A percentile compares a stretch with the other conserved stretches of the same genome.
Conservation (phyloP, 768 basidiomycete genomes). For the Holtermanniella nyarrowii region DNA sequence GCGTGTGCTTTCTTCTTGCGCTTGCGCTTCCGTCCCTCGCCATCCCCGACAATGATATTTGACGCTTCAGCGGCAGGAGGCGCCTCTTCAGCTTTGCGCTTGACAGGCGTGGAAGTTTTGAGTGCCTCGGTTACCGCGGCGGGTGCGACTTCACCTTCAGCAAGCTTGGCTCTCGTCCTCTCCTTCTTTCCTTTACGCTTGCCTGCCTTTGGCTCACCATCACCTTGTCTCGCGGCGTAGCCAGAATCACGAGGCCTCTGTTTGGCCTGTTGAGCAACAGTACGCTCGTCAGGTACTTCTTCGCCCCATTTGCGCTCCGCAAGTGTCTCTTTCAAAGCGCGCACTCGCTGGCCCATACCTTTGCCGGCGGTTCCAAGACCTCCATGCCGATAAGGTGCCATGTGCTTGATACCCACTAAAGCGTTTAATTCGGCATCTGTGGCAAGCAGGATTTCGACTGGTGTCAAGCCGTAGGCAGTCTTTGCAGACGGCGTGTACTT, state of each 20-base stretch:
- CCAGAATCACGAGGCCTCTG: neutral
- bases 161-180: neutral
- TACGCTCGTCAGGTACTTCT: slow-evolving; percentile 8
- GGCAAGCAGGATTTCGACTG: slow-evolving; percentile 80
- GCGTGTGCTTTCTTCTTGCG: neutral
- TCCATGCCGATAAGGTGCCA: slow-evolving; percentile 75
- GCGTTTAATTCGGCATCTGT: slow-evolving; percentile 88
- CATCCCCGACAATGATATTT: neutral
- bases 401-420: slow-evolving; percentile 76
- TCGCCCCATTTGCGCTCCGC: slow-evolving; percentile 42
- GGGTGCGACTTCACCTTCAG: neutral
- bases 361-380: slow-evolving; percentile 32
- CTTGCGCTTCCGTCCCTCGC: neutral
- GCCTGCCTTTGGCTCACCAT: neutral
- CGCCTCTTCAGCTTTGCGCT: neutral
- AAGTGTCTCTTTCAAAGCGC: slow-evolving; percentile 61
- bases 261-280: neutral
- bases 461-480: slow-evolving; percentile 58
- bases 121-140: too few species aligned
- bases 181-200: neutral
- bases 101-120: neutral
- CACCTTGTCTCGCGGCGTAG: neutral
- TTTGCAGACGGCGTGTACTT: slow-evolving; percentile 61
- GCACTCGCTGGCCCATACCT: slow-evolving; percentile 53
- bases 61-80: neutral